Conservation (phyloP, 371 early-diverging fungal genomes). For the Apophysomyces sp. region DNA sequence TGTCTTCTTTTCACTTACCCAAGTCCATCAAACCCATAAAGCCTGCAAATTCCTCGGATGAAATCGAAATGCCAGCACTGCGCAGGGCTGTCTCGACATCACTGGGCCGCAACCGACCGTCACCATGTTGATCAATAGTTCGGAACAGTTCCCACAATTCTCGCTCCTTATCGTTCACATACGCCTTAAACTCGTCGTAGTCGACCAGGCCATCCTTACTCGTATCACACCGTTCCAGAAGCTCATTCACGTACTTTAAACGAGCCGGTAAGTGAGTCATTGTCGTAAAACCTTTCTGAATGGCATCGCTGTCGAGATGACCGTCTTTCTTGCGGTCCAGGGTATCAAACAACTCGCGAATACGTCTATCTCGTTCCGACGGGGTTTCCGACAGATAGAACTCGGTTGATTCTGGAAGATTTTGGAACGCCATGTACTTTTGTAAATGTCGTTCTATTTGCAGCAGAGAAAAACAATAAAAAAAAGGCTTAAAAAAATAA, state of each 20-base stretch:
- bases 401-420: conserved; percentile 22
- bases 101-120: conserved; percentile 54
- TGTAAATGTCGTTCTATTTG: not conserved
- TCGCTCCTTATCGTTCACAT: conserved; percentile 61
- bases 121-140: conserved; percentile 56
- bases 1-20: conserved; percentile 15
- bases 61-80: conserved; percentile 59
- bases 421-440: not conserved
- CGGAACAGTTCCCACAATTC: conserved; percentile 65
- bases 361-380: conserved; percentile 36
- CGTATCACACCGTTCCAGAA: conserved; percentile 54
- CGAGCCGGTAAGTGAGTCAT: conserved; percentile 44
- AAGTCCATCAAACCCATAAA: conserved; percentile 65
- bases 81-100: conserved; percentile 50
- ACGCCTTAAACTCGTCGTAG: conserved; percentile 65
- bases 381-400: conserved; percentile 42
- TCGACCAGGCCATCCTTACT: conserved; percentile 54
- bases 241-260: conserved; percentile 46
- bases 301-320: conserved; percentile 31
- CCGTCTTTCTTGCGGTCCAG: conserved; percentile 36
- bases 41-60: conserved; percentile 54
- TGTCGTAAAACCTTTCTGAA: conserved; percentile 40
- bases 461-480: no score
- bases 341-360: conserved; percentile 41
- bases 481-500: no score